Evolutionary conservation across 129 eudicot species (phyloP), one percentile per base, ranked within the genome.

Genomic region (Tanacetum coccineum): DNA sequence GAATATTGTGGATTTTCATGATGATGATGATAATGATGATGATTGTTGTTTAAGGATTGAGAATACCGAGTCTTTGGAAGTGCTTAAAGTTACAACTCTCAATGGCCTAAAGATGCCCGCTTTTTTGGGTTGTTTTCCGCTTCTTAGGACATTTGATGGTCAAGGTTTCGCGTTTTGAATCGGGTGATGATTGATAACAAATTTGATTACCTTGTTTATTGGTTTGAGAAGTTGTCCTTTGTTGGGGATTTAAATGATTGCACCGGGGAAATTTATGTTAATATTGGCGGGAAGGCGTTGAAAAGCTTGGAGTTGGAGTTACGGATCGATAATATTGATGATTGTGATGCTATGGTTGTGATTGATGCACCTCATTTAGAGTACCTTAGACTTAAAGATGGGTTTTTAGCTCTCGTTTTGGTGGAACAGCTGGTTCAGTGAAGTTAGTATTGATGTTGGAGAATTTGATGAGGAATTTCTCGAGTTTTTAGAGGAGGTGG

Each of bases 301-400:
- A 72, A 72, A 62, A 53, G 68, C 52, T 62, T 72, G 70, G 76
- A 72, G 10, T 20, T 72, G 62, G 76, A 72, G 76, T 72, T 72
- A 36, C 49, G 20, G 18, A 50, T 72, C 5, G 69, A 72, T 50
- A 72, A 72, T 62, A 61, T 50, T 13, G 76, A 72, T 62, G 76
- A 72, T 50, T 62, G 76, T 62, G 76, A 72, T 72, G 76, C 76
- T 19, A 72, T 72, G 70, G 76, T 72, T 21, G 70, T 72, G 12
- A 62, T 72, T 20, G 76, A 72, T 51, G 76, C 76, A 22, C 76
- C 76, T 13, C 10, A 25, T n/a, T 40, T 72, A 21, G 62, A 72
- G 45, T 72, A 72, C 50, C 76, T 72, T 61, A 62, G 70, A 18
- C 76, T 72, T 62, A 60, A 62, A 50, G 76, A 72, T 72, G 69